Percentiles rank a stretch among this genome's conserved stretches.
These are phyloP conservation scores for Paxillus ammoniavirescens DNA, from an alignment of 768 basidiomycete genomes.

Conservation along the genomic window DNA sequence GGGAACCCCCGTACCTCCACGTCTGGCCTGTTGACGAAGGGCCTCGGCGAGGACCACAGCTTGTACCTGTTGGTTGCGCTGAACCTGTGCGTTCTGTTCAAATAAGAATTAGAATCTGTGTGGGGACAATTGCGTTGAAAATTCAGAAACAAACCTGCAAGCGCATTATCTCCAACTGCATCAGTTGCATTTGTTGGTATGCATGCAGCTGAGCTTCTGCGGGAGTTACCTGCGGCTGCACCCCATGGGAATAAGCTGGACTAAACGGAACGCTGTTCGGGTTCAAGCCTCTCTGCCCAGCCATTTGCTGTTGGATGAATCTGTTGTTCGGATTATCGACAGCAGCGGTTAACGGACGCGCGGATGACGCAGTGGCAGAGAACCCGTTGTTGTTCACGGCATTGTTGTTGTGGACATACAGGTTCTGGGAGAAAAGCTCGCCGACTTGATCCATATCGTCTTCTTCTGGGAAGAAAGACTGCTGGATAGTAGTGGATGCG, in stretches of 20 bases:
- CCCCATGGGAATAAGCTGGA: slow-evolving; percentile 38
- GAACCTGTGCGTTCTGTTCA: slow-evolving; percentile 61
- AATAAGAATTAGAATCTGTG: slow-evolving; percentile 6
- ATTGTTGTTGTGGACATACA: slow-evolving; percentile 45
- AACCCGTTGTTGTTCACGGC: slow-evolving; percentile 21
- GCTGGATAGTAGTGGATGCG: slow-evolving; percentile 40
- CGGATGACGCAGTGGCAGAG: slow-evolving; percentile 29
- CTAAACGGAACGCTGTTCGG: slow-evolving; percentile 48
- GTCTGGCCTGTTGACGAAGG: slow-evolving; percentile 47
- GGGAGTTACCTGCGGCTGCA: slow-evolving; percentile 39
- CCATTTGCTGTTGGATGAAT: slow-evolving; percentile 63
- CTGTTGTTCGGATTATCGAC: slow-evolving; percentile 66
- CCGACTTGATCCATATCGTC: slow-evolving; percentile 59
- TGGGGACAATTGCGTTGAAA: too few species aligned
- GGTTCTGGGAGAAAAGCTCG: slow-evolving; percentile 52
- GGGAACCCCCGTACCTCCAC: slow-evolving; percentile 35
- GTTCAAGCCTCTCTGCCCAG: slow-evolving; percentile 51
- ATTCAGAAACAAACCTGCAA: slow-evolving; percentile 58
- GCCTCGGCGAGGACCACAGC: slow-evolving; percentile 66
- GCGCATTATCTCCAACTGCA: slow-evolving; percentile 79
- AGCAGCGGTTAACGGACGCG: slow-evolving; percentile 65
- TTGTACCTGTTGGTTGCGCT: slow-evolving; percentile 61
- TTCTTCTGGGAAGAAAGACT: slow-evolving; percentile 46
- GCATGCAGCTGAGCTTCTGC: slow-evolving; percentile 56
- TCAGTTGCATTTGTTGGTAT: slow-evolving; percentile 74